Percentiles rank a stretch among this genome's conserved stretches.
phyloP scores from a whole-genome alignment of 441 rosid genomes.

The Kokia cookei region DNA sequence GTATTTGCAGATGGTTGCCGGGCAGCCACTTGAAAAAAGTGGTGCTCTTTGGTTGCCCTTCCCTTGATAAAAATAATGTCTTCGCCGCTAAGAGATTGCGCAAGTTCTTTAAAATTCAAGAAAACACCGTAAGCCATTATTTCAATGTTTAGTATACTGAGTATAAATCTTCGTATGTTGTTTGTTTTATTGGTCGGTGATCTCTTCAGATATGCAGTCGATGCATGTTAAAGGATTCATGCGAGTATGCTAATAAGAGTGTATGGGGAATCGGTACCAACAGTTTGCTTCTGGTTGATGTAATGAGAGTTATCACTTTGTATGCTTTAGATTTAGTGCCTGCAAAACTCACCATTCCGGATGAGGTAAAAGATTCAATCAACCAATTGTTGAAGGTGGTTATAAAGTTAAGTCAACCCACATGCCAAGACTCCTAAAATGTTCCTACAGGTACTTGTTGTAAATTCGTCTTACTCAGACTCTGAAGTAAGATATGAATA shows the following conservation, averaged over 20 bases:
- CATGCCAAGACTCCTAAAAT: not conserved
- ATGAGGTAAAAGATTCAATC: conserved; percentile 50
- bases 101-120: conserved; percentile 51
- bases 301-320: conserved; percentile 48
- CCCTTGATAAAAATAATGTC: conserved; percentile 35
- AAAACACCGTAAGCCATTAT: conserved; percentile 46
- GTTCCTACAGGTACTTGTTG: not conserved
- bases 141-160: not conserved
- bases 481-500: not conserved
- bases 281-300: conserved; percentile 40
- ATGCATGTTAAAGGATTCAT: conserved; percentile 55
- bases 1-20: conserved; percentile 63
- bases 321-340: conserved; percentile 51
- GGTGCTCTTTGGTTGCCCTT: conserved; percentile 70
- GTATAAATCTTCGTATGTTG: not conserved
- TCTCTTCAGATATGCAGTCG: conserved; percentile 53
- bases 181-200: not conserved
- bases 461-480: not conserved
- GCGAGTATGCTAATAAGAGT: conserved; percentile 54
- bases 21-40: conserved; percentile 64
- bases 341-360: conserved; percentile 40
- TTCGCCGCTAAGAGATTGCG: conserved; percentile 71
- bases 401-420: conserved; percentile 40
- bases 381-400: conserved; percentile 42
- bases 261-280: conserved; percentile 35